Evolutionary conservation across 2,329 filamentous ascomycete genomes (phyloP), one percentile per base, ranked within the genome.

Genomic region (Talaromyces sp.): DNA sequence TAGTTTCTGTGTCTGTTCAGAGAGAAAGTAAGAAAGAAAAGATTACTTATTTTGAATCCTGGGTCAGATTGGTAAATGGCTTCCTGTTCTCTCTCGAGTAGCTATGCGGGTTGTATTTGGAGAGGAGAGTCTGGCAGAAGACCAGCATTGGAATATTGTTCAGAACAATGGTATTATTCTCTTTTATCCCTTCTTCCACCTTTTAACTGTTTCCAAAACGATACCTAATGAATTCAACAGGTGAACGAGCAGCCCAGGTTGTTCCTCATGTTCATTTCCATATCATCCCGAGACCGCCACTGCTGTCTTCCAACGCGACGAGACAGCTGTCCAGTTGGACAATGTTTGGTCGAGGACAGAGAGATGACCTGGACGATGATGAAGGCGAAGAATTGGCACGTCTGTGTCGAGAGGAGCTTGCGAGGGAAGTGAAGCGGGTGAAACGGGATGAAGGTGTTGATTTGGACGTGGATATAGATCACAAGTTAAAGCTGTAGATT

Each of bases 211-310:
- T 59, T 35, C 57, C 6, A 3, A 3, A 52, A 21, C 19, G 12
- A 50, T 50, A 50, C 26, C 43, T 50, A 1, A 50, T 26, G 12
- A 24, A 43, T 32, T 41, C 17, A 21, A n/a, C 65, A 85, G 85
- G 93, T 17, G 87, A 87, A 3, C 85, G 91, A 32, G 93, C 93
- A 2, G 92, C 92, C 2, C 93, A 97, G 77, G 91, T 96, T 17
- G 92, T 97, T 1, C 89, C 89, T 24, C 93, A 97, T 74, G 88
- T 95, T 54, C 93, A 99, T 74, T 97, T 95, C 73, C 94, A 99
- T 68, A 83, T 97, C 57, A 95, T 99, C 35, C 93, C 93, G 0
- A 80, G 93, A 41, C 92, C 92, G 52, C 71, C 75, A 1, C 51
- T 61, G 26, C 29, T 54, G 38, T 58, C 59, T 51, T 43, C 56